A percentile compares a stretch with the other conserved stretches of the same genome.
phyloP scores from a whole-genome alignment of 2,329 filamentous ascomycete species.

The Alternaria angustiovoidea region DNA sequence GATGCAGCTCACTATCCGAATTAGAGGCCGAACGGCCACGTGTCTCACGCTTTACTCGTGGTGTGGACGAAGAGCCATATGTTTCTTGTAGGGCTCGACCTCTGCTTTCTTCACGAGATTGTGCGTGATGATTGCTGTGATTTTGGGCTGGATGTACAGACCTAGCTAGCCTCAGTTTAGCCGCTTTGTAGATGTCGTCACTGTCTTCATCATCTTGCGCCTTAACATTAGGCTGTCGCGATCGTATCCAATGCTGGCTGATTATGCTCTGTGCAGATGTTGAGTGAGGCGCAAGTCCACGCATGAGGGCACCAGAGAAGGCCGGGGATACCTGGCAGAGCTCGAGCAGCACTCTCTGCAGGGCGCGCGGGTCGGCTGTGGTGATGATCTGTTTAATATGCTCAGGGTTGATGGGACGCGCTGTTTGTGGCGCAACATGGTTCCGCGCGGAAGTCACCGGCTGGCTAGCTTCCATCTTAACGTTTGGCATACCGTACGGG shows the following conservation, averaged over 20 bases:
- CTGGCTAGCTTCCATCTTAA: constrained; percentile 8
- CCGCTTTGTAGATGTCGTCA: constrained; percentile 16
- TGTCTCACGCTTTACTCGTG: constrained; percentile 21
- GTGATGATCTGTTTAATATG: constrained; percentile 41
- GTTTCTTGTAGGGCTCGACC: background rate
- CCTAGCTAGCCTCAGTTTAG: constrained; percentile 7
- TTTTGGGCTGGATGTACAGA: background rate
- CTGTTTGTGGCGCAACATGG: constrained; percentile 11
- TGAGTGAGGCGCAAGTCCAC: constrained; percentile 44
- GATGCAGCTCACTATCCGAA: constrained; percentile 20
- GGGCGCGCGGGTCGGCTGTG: constrained; percentile 24
- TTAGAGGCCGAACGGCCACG: constrained; percentile 9
- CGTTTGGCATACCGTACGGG: background rate
- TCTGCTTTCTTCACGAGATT: background rate
- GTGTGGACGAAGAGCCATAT: constrained; percentile 8
- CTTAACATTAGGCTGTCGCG: constrained; percentile 1
- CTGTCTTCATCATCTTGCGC: constrained; percentile 12
- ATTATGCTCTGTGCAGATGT: constrained; percentile 34
- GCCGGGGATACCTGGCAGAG: constrained; percentile 45
- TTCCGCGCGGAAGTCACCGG: background rate
- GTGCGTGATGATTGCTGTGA: background rate
- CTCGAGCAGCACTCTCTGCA: constrained; percentile 35
- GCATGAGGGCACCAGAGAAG: constrained; percentile 42
- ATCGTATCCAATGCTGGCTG: constrained; percentile 12
- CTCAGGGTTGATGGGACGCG: constrained; percentile 30